A percentile compares a stretch with the other conserved stretches of the same genome.
phyloP scores from a whole-genome alignment of 495 filamentous ascomycete genomes.

The Neurospora sp. region DNA sequence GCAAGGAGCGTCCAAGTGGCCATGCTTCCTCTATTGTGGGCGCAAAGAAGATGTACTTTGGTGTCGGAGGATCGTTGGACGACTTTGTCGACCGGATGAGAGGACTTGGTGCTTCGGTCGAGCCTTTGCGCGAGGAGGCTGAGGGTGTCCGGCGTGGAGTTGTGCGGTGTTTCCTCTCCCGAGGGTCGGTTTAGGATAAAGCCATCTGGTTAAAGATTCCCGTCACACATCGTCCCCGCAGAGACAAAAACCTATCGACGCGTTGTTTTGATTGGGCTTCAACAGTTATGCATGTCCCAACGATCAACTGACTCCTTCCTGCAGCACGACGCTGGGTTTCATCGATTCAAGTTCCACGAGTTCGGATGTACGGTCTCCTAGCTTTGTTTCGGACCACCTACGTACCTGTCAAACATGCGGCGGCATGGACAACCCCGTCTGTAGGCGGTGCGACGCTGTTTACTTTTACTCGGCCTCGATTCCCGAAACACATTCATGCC shows the following conservation, averaged over 20 bases:
- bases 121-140: conserved; percentile 52
- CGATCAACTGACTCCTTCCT: not conserved
- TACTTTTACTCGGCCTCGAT: not conserved
- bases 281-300: not conserved
- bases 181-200: not conserved
- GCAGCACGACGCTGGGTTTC: not conserved
- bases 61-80: conserved; percentile 86
- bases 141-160: conserved; percentile 48
- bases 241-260: not conserved
- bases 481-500: not conserved
- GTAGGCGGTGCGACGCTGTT: not conserved
- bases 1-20: conserved; percentile 22
- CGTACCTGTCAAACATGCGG: not conserved
- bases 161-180: conserved; percentile 31
- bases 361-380: not conserved
- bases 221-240: not conserved
- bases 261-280: not conserved
- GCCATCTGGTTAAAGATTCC: not conserved
- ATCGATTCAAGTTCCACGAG: not conserved
- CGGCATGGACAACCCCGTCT: not conserved
- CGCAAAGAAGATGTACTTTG: conserved; percentile 92
- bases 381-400: not conserved
- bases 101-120: conserved; percentile 42
- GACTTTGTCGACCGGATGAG: conserved; percentile 64
- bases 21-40: conserved; percentile 62